Base-by-base conservation (phyloP, 345 rosid genomes). In the Citropsis articulata region DNA sequence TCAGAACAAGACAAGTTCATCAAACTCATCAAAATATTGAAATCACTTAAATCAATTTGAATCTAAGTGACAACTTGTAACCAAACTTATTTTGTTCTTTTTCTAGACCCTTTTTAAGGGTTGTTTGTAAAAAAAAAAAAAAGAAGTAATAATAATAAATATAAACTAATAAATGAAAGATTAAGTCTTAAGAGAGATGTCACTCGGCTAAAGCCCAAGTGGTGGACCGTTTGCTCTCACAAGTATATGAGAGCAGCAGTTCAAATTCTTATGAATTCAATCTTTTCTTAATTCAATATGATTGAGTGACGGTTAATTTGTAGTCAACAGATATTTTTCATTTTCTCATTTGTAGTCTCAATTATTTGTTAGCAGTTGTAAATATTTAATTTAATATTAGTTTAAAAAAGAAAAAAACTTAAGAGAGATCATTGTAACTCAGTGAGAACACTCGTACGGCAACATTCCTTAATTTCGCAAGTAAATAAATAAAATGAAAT, bases 151-250 rank as follows among this genome's bases (percentile, higher is more conserved):
- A 42, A 42, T 42, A 42, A 42, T 42, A 10, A 16, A 16, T 50
- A 4, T 31, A 31, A 66, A 9, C 2, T 21, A 66, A 1, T 35
- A 4, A 3, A 33, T 7, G 4, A 21, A 21, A 35, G 8, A 27
- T 45, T 57, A 25, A 35, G 1, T 5, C 0, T 5, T 35, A 35
- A 35, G 36, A 35, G 36, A 0, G 0, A 35, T 6, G 7, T 0
- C 36, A 6, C 0, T 35, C 7, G 0, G 0, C 0, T 0, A 35
- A 35, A 6, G 1, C 1, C 1, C 0, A 5, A 0, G 0, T 35
- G 0, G 7, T 35, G 7, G 7, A 35, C 7, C 1, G 35, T 1
- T 35, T 35, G 7, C 7, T 35, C 36, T 6, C 36, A 1, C 7
- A 35, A 35, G n/a, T n/a, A 35, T 6, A 35, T 35, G 0, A 5